Evolutionary conservation across 2,329 filamentous ascomycete genomes (phyloP).

Genomic region (Cercospora brassicicola): DNA sequence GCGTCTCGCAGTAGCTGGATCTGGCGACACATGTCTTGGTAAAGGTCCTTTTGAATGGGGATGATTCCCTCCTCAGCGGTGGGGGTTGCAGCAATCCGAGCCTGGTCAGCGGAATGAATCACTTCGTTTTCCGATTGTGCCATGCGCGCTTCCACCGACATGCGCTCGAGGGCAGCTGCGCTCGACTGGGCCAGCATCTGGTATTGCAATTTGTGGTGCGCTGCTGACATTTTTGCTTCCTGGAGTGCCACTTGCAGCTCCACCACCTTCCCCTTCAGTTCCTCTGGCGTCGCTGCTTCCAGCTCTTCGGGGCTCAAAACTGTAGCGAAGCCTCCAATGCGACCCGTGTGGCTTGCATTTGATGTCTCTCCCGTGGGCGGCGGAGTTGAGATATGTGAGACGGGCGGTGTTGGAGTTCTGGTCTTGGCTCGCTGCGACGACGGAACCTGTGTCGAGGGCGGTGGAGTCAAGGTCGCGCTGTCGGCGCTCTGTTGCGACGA

Average conservation of each 20-base stretch:
- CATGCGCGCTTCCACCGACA: conserved; percentile 89
- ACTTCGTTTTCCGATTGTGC: conserved; percentile 85
- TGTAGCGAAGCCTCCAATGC: conserved; percentile 18
- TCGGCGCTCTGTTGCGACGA: conserved; percentile 12
- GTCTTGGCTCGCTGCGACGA: conserved; percentile 38
- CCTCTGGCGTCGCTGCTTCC: conserved; percentile 52
- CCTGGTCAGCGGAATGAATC: conserved; percentile 69
- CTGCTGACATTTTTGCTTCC: conserved; percentile 76
- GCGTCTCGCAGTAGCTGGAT: conserved; percentile 65
- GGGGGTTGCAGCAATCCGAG: conserved; percentile 55
- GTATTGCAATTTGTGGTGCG: conserved; percentile 88
- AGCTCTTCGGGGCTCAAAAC: conserved; percentile 54
- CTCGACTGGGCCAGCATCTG: conserved; percentile 81
- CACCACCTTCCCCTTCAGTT: conserved; percentile 56
- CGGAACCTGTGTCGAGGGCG: conserved; percentile 61
- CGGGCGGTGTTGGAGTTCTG: conserved; percentile 54
- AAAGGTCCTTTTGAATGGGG: conserved; percentile 51
- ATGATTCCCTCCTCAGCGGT: conserved; percentile 50
- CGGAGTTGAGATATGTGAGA: conserved; percentile 51
- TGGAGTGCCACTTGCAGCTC: conserved; percentile 56
- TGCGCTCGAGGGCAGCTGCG: conserved; percentile 79
- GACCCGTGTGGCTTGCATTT: conserved; percentile 19
- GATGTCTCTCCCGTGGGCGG: conserved; percentile 44
- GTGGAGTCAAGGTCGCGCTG: conserved; percentile 55
- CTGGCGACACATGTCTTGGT: conserved; percentile 55